Conservation (phyloP, 176 grass and related monocot species). For the Carex littledalei region DNA sequence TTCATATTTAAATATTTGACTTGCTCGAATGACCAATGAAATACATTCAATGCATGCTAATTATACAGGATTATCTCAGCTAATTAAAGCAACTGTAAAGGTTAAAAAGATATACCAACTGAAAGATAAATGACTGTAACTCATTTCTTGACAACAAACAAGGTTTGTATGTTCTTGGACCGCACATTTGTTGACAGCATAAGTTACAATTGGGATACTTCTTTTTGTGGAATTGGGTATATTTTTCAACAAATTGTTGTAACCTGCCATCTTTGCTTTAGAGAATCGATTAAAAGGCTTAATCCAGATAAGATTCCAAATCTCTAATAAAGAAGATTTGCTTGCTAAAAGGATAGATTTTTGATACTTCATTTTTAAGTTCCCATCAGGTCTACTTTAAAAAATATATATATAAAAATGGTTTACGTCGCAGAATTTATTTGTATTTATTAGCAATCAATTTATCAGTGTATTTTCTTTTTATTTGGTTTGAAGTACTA, state of each 20-base stretch:
- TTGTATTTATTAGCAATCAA: not conserved
- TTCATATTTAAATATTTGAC: not conserved
- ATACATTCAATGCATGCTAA: not conserved
- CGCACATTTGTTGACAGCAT: constrained; percentile 1
- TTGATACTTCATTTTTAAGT: constrained; percentile 20
- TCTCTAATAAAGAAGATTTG: constrained; percentile 15
- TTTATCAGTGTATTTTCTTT: not conserved
- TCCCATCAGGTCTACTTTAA: not conserved
- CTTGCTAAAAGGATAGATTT: constrained; percentile 3
- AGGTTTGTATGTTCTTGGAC: not conserved
- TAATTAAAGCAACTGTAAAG: not conserved
- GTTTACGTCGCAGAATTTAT: not conserved
- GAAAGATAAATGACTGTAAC: not conserved
- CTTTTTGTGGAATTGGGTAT: constrained; percentile 22
- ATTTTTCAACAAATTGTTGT: constrained; percentile 13
- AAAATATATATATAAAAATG: not conserved
- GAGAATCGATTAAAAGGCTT: constrained; percentile 15
- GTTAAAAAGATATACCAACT: not conserved
- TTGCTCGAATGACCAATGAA: not conserved
- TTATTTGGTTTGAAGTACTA: not conserved
- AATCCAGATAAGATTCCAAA: constrained; percentile 16
- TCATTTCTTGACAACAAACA: constrained; percentile 1
- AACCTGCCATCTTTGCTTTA: constrained; percentile 4
- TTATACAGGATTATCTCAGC: not conserved
- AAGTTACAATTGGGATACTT: constrained; percentile 1